Conservation (phyloP, 192 early-diverging fungal species). For the Phlyctochytrium bullatum region DNA sequence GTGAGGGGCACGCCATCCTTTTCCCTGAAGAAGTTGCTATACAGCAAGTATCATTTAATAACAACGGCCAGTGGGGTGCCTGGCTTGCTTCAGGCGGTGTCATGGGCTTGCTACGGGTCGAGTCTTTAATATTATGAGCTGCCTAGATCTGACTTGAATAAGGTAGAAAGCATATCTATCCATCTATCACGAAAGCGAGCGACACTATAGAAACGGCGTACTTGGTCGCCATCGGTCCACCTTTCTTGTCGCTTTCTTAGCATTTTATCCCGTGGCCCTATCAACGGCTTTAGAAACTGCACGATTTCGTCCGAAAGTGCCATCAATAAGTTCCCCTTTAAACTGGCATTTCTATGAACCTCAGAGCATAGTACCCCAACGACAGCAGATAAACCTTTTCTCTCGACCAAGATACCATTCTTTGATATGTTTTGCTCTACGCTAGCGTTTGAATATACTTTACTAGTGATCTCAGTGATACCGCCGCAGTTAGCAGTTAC, state of each 20-base stretch:
- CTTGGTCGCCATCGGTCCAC: not conserved
- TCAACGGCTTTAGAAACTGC: too few relatives aligned
- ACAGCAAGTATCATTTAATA: not conserved
- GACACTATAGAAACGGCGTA: not conserved
- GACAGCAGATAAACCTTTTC: too few relatives aligned
- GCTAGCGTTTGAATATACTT: too few relatives aligned
- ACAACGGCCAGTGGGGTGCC: not conserved
- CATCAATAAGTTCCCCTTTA: too few relatives aligned
- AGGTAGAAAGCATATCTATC: not conserved
- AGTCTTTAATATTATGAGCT: not conserved
- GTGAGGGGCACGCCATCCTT: not conserved
- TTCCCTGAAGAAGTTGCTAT: not conserved
- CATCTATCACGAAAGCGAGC: not conserved
- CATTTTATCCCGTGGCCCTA: too few relatives aligned
- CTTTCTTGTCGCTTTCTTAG: not conserved
- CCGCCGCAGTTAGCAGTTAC: slow-evolving; percentile 30
- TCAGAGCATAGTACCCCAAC: too few relatives aligned
- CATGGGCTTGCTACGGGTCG: not conserved
- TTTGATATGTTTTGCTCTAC: too few relatives aligned
- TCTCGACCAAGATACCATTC: too few relatives aligned
- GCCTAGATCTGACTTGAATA: not conserved
- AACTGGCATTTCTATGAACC: too few relatives aligned
- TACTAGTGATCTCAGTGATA: slow-evolving; percentile 9
- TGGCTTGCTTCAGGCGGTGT: not conserved
- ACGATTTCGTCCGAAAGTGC: too few relatives aligned